Base-by-base conservation (phyloP, 208 protist species). In the Trypanosoma avium region DNA sequence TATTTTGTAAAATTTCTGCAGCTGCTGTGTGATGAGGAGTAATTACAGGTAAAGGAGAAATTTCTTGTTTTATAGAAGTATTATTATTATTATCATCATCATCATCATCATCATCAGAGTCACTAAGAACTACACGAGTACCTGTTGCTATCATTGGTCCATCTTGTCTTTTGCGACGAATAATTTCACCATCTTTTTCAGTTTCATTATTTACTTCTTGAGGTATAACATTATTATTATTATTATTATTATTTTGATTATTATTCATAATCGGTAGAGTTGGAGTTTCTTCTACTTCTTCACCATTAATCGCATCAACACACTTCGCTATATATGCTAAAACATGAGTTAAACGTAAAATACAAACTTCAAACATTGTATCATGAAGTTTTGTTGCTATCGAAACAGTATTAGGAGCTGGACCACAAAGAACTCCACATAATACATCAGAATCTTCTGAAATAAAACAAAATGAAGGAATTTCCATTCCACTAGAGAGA, bases 401-500 rank as follows among this genome's bases (percentile, higher is more conserved):
- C 30, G 74, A 85, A 4, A 85, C 75, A 7, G 63, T 73, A 30
- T 92, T 80, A 13, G 89, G 82, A 1, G 77, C 77, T 3, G 89
- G 89, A 0, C 89, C 89, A 70, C 89, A 95, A 26, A 95, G 75
- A 4, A 77, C 78, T 0, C 89, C 86, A 52, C 86, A 92, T 1
- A 93, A 64, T 24, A 95, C 71, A 71, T 95, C 89, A 0, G 89
- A 95, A 56, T 95, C 89, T 45, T 95, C 89, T 17, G 89, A 92
- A 38, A 95, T 70, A 33, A 95, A 86, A 36, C 91, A 84, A 57
- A 95, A 90, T 5, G 48, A 75, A 1, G 89, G 89, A 2, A 87
- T 26, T 15, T 70, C 61, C 0, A 52, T 55, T 15, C 30, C 35
- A 4, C 71, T 56, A 26, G 40, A 30, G 29, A 81, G 48, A 42